A percentile compares a stretch with the other conserved stretches of the same genome.
Evolutionary conservation across 192 early-diverging fungal species (phyloP).

Genomic region (Lunasporangiospora selenospora): DNA sequence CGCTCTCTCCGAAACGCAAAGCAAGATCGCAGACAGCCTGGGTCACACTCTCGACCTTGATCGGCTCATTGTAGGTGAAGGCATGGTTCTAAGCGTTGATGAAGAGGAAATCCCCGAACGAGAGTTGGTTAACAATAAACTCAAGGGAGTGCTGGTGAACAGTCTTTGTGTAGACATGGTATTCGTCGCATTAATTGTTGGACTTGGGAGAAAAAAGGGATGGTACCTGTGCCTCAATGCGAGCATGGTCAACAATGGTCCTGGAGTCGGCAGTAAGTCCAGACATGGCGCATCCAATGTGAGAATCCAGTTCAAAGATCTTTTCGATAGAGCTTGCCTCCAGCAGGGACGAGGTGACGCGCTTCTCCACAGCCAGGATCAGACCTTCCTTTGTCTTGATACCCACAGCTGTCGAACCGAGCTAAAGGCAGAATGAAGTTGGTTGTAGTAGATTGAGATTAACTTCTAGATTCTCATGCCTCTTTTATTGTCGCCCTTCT

Average conservation of each 20-base stretch:
- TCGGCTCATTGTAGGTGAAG: conserved; percentile 95
- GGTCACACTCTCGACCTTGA: conserved; percentile 96
- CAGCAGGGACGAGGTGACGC: conserved; percentile 91
- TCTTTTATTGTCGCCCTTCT: too few relatives aligned
- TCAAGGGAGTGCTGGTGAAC: too few relatives aligned
- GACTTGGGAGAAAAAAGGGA: too few relatives aligned
- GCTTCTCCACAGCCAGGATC: conserved; percentile 96
- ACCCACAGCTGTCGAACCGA: conserved; percentile 97
- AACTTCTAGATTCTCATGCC: too few relatives aligned
- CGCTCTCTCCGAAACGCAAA: conserved; percentile 96
- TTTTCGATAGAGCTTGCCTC: conserved; percentile 98
- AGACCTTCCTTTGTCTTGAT: conserved; percentile 96
- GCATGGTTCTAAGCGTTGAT: conserved; percentile 76
- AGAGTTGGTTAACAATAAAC: too few relatives aligned
- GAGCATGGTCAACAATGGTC: conserved; percentile 98
- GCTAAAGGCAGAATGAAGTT: too few relatives aligned
- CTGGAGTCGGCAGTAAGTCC: conserved; percentile 96
- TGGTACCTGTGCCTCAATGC: conserved; percentile 93
- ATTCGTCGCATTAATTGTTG: too few relatives aligned
- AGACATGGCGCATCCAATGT: conserved; percentile 97
- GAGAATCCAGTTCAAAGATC: conserved; percentile 94
- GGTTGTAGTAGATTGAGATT: too few relatives aligned
- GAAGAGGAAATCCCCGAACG: background rate
- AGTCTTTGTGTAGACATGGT: too few relatives aligned
- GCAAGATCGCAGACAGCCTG: conserved; percentile 99